Percentiles rank a stretch among this genome's conserved stretches.
phyloP scores from a whole-genome alignment of 108 stramenopile species.

The Nannochloropsis salina region DNA sequence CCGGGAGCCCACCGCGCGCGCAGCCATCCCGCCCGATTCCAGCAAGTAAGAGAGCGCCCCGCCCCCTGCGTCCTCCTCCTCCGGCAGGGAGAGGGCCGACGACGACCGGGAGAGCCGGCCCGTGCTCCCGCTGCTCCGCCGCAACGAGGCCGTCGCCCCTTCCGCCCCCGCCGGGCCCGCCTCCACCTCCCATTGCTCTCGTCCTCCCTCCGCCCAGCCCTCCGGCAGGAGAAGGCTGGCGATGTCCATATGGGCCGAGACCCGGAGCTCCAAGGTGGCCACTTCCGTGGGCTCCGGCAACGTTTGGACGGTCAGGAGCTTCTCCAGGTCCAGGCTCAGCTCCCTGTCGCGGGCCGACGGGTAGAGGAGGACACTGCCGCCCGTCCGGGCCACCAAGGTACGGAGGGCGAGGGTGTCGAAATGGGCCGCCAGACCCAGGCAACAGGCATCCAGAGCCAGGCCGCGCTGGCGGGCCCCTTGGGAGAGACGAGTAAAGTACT shows the following conservation, averaged over 20 bases:
- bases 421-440: neutral
- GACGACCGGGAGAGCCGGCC: neutral
- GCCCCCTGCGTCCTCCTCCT: too few species aligned
- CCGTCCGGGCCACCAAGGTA: neutral
- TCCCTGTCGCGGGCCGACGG: neutral
- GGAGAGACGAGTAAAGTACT: neutral
- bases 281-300: neutral
- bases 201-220: neutral
- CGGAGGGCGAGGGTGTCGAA: neutral
- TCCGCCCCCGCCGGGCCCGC: too few species aligned
- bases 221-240: neutral
- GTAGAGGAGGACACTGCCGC: neutral
- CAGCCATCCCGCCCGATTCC: too few species aligned
- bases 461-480: neutral
- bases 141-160: too few species aligned
- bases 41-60: too few species aligned
- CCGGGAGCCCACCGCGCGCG: too few species aligned
- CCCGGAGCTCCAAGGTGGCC: neutral
- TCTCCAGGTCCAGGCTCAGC: neutral
- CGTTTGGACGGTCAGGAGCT: neutral
- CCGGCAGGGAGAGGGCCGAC: too few species aligned
- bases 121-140: neutral
- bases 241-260: neutral
- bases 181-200: neutral
- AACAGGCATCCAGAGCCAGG: neutral